phyloP scores from a whole-genome alignment of 2,329 filamentous ascomycete species.

The Arthrobotrys pseudoclavata region DNA sequence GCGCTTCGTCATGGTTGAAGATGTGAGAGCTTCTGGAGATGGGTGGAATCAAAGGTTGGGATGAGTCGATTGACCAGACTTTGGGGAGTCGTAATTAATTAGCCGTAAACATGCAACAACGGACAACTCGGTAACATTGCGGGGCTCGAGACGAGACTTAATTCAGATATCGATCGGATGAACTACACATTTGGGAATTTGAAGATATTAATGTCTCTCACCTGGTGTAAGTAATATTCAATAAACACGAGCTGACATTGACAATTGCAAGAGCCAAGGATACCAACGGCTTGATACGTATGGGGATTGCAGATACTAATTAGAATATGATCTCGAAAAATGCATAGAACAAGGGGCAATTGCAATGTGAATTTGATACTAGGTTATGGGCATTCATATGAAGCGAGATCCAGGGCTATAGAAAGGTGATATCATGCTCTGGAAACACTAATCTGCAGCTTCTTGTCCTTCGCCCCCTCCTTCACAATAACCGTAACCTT shows the following conservation, averaged over 20 bases:
- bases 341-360: too few species aligned
- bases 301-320: too few species aligned
- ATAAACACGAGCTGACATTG: too few species aligned
- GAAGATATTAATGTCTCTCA: too few species aligned
- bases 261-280: too few species aligned
- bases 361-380: too few species aligned
- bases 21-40: neutral
- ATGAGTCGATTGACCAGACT: conserved; percentile 12
- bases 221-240: too few species aligned
- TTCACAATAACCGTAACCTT: conserved; percentile 52
- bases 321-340: too few species aligned
- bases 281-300: too few species aligned
- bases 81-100: neutral
- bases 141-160: conserved; percentile 4
- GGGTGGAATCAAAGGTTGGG: conserved; percentile 2
- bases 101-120: conserved; percentile 19
- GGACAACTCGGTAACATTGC: neutral
- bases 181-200: neutral
- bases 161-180: too few species aligned
- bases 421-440: conserved; percentile 18
- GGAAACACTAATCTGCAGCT: conserved; percentile 43
- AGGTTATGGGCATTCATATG: too few species aligned
- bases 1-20: conserved; percentile 46
- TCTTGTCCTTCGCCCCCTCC: conserved; percentile 51
- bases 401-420: neutral